Evolutionary conservation across 345 rosid species (phyloP).

Genomic region (Laguncularia racemosa): DNA sequence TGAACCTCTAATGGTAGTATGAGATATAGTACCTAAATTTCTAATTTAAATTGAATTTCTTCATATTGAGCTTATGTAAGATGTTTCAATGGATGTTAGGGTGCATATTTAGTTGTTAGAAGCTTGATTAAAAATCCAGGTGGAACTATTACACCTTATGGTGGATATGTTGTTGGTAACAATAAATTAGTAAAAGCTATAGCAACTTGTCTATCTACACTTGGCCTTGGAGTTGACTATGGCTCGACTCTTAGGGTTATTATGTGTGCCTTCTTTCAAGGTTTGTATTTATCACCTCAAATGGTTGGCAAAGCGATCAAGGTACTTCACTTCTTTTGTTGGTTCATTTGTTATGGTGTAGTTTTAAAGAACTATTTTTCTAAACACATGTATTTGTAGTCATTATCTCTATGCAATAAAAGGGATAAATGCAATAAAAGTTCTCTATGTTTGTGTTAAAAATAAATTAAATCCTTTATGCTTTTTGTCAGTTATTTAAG

Average conservation of each 20-base stretch:
- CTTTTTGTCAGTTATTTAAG: too few relatives aligned
- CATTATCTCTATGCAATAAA: neutral
- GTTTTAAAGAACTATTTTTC: too few relatives aligned
- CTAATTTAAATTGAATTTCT: too few relatives aligned
- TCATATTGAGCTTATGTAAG: too few relatives aligned
- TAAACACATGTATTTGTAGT: constrained; percentile 1
- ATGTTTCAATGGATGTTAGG: constrained; percentile 17
- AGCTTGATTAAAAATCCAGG: constrained; percentile 71
- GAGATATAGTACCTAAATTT: constrained; percentile 5
- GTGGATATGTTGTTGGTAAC: constrained; percentile 56
- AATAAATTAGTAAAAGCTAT: constrained; percentile 48
- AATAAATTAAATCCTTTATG: too few relatives aligned
- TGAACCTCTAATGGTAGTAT: constrained; percentile 58
- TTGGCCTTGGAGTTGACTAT: constrained; percentile 59
- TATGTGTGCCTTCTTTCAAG: constrained; percentile 53
- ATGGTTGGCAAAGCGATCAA: constrained; percentile 75
- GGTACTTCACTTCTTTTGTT: constrained; percentile 20
- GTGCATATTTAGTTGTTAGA: constrained; percentile 60
- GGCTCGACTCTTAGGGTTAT: constrained; percentile 57
- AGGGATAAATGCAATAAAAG: neutral
- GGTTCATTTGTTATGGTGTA: neutral
- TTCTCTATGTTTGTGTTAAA: too few relatives aligned
- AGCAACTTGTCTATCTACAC: constrained; percentile 60
- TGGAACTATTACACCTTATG: constrained; percentile 64
- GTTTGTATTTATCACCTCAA: constrained; percentile 57